A percentile compares a stretch with the other conserved stretches of the same genome.
Evolutionary conservation across 1,284 basidiomycete species (phyloP).

Genomic region (Porogramme epimiltina): DNA sequence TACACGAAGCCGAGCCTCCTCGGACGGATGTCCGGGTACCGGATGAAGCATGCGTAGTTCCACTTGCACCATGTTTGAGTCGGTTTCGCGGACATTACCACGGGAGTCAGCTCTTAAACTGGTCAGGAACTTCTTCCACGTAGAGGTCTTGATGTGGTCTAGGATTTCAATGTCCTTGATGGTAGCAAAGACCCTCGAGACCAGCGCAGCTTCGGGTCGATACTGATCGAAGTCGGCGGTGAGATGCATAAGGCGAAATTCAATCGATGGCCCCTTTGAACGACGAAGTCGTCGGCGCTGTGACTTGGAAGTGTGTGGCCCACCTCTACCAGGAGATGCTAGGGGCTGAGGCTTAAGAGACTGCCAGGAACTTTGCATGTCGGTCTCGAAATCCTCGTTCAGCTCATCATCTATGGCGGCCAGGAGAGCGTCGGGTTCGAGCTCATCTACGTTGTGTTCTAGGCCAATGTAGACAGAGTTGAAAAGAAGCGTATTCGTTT

Average conservation of each 20-base stretch:
- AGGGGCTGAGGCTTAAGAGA: constrained; percentile 56
- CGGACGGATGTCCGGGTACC: constrained; percentile 60
- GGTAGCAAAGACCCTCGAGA: constrained; percentile 68
- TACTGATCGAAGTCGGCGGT: constrained; percentile 72
- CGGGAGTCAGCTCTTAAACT: constrained; percentile 79
- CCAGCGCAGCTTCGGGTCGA: constrained; percentile 53
- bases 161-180: constrained; percentile 84
- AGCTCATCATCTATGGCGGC: constrained; percentile 92
- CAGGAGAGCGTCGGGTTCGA: constrained; percentile 78
- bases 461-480: constrained; percentile 93
- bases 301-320: constrained; percentile 42
- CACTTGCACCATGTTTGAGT: constrained; percentile 90
- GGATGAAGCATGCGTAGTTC: constrained; percentile 80
- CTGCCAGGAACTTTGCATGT: constrained; percentile 85
- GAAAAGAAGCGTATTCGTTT: constrained; percentile 81
- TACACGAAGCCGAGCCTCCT: constrained; percentile 85
- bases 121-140: constrained; percentile 97
- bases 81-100: constrained; percentile 87
- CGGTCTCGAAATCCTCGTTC: constrained; percentile 70
- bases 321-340: constrained; percentile 39
- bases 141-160: constrained; percentile 97
- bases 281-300: constrained; percentile 71
- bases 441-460: constrained; percentile 67
- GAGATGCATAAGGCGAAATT: constrained; percentile 75
- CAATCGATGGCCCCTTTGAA: constrained; percentile 80